Percentiles rank a stretch among this genome's conserved stretches.
Evolutionary conservation across 176 grass and related monocot genomes (phyloP).

Genomic region (Areca catechu): DNA sequence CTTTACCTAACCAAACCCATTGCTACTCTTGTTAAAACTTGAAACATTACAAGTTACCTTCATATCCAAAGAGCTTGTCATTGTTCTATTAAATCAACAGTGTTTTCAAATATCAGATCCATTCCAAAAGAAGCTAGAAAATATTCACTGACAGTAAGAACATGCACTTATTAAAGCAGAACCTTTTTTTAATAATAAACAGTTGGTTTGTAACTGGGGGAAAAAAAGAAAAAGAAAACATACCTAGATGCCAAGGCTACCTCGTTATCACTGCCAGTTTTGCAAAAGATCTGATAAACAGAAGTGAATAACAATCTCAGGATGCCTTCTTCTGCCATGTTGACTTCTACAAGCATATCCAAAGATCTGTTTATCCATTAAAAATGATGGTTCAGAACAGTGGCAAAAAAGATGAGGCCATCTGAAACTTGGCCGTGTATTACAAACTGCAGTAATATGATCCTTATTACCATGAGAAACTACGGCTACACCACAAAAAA

Average conservation of each 20-base stretch:
- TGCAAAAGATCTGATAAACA: slow-evolving; percentile 57
- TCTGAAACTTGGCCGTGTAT: slow-evolving; percentile 9
- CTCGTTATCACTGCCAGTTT: slow-evolving; percentile 55
- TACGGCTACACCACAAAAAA: neutral
- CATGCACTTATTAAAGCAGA: too few relatives aligned
- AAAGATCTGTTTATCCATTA: slow-evolving; percentile 53
- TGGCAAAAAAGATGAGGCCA: slow-evolving; percentile 6
- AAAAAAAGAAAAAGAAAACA: slow-evolving; percentile 3
- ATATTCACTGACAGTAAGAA: too few relatives aligned
- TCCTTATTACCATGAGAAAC: too few relatives aligned
- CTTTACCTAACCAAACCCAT: too few relatives aligned
- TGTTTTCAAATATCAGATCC: too few relatives aligned
- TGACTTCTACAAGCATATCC: slow-evolving; percentile 70
- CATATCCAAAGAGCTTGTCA: neutral
- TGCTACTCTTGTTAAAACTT: neutral
- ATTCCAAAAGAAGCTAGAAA: too few relatives aligned
- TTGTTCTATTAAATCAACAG: too few relatives aligned
- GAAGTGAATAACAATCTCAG: slow-evolving; percentile 69
- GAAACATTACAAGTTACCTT: neutral
- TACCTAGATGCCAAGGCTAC: slow-evolving; percentile 62
- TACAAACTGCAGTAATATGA: neutral
- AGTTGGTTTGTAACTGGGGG: too few relatives aligned
- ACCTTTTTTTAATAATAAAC: too few relatives aligned
- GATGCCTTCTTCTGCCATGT: slow-evolving; percentile 95
- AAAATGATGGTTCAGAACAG: slow-evolving; percentile 12